A percentile compares a stretch with the other conserved stretches of the same genome.
Evolutionary conservation across 306 rosid genomes (phyloP).

Genomic region (Quercus mongolica): DNA sequence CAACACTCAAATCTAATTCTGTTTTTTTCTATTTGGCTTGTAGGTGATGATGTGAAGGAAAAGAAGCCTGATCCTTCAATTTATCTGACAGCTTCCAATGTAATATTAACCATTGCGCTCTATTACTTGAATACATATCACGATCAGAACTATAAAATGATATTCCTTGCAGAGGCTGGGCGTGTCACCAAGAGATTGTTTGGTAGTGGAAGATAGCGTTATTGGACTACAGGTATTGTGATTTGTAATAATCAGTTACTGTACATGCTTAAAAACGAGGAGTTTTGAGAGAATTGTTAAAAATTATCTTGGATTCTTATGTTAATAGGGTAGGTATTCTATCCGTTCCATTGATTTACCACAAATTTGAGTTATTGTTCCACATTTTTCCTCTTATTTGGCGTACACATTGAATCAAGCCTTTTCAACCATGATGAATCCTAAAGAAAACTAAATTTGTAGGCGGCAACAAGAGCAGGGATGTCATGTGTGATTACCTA

Average conservation of each 20-base stretch:
- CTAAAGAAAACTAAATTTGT: constrained; percentile 15
- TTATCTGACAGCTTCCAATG: constrained; percentile 80
- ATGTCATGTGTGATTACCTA: constrained; percentile 84
- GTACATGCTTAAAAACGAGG: background rate
- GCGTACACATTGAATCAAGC: background rate
- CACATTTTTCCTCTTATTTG: constrained; percentile 7
- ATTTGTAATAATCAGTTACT: background rate
- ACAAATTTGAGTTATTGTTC: constrained; percentile 1
- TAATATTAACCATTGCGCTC: background rate
- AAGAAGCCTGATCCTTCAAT: constrained; percentile 96
- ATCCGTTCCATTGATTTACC: background rate
- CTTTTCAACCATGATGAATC: background rate
- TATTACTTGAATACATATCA: background rate
- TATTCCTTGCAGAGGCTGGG: constrained; percentile 64
- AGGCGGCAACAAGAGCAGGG: constrained; percentile 94
- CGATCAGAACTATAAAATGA: background rate
- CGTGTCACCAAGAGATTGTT: constrained; percentile 53
- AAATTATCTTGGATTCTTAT: background rate
- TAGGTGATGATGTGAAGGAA: constrained; percentile 96
- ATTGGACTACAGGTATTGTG: constrained; percentile 79
- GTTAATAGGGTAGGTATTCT: background rate
- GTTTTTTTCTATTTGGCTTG: constrained; percentile 16
- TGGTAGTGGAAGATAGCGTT: constrained; percentile 91
- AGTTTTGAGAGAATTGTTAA: background rate
- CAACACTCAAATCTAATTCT: background rate